A percentile compares a stretch with the other conserved stretches of the same genome.
phyloP scores from a whole-genome alignment of 192 early-diverging fungal species.

The Physocladia obscura region DNA sequence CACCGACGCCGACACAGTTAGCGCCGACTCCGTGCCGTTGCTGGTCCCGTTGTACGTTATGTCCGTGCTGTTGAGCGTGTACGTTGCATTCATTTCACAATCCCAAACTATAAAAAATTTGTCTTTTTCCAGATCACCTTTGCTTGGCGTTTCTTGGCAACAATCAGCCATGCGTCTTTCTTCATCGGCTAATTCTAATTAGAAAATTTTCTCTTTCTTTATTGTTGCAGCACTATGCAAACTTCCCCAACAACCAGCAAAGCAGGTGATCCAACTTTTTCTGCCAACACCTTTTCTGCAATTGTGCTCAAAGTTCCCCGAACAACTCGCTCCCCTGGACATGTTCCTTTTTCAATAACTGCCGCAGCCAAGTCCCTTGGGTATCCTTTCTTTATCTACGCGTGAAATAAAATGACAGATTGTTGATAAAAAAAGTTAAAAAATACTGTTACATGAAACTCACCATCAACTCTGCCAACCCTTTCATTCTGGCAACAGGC shows the following conservation, averaged over 20 bases:
- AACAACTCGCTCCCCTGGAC: slow-evolving; percentile 71
- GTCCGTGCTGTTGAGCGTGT: too few species aligned
- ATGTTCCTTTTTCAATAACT: slow-evolving; percentile 72
- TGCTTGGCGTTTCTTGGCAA: too few species aligned
- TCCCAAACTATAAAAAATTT: too few species aligned
- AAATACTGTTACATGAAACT: neutral
- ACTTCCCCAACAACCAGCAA: slow-evolving; percentile 77
- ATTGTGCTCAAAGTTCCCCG: slow-evolving; percentile 65
- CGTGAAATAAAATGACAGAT: neutral
- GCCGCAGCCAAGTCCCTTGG: slow-evolving; percentile 69
- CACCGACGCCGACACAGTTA: too few species aligned
- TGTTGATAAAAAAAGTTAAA: too few species aligned
- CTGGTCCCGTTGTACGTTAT: too few species aligned
- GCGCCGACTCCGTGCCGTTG: too few species aligned
- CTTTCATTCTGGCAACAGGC: slow-evolving; percentile 72
- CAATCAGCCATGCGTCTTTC: too few species aligned
- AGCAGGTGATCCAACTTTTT: slow-evolving; percentile 65
- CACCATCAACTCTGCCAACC: slow-evolving; percentile 62
- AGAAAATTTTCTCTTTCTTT: neutral
- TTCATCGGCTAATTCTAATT: too few species aligned
- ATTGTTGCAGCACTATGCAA: slow-evolving; percentile 1
- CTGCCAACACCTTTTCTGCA: slow-evolving; percentile 59
- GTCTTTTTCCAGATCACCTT: too few species aligned
- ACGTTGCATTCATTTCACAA: too few species aligned
- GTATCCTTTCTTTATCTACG: slow-evolving; percentile 49